phyloP scores from a whole-genome alignment of 805 yeast genomes.

The Kodamaea restingae region DNA sequence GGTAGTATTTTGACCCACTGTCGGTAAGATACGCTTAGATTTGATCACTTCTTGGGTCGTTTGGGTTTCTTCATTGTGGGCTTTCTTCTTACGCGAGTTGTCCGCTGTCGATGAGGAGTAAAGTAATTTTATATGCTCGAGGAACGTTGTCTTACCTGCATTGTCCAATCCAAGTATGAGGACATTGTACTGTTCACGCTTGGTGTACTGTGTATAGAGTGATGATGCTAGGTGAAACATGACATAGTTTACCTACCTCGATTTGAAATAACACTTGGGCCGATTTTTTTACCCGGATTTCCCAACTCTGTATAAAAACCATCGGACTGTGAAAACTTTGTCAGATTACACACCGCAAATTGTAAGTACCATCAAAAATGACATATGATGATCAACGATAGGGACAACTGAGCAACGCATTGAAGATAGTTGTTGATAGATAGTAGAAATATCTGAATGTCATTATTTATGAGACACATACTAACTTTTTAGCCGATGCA shows the following conservation, averaged over 20 bases:
- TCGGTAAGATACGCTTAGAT: constrained; percentile 71
- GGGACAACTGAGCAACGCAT: constrained; percentile 18
- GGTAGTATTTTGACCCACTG: constrained; percentile 87
- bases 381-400: constrained; percentile 16
- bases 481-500: not conserved
- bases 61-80: constrained; percentile 10
- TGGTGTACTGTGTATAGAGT: constrained; percentile 41
- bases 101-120: constrained; percentile 26
- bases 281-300: constrained; percentile 9
- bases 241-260: not conserved
- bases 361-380: constrained; percentile 3
- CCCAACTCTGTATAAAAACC: not conserved
- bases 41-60: constrained; percentile 25
- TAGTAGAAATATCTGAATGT: constrained; percentile 15
- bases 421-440: constrained; percentile 17
- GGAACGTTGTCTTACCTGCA: constrained; percentile 79
- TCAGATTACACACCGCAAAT: not conserved
- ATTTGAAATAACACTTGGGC: not conserved
- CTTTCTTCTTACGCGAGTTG: constrained; percentile 13
- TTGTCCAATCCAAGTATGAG: constrained; percentile 88
- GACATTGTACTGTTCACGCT: constrained; percentile 43
- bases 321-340: not conserved
- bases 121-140: constrained; percentile 38
- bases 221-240: constrained; percentile 46
- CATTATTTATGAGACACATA: not conserved